phyloP scores from a whole-genome alignment of 495 filamentous ascomycete species.

The Diplogelasinospora grovesii region DNA sequence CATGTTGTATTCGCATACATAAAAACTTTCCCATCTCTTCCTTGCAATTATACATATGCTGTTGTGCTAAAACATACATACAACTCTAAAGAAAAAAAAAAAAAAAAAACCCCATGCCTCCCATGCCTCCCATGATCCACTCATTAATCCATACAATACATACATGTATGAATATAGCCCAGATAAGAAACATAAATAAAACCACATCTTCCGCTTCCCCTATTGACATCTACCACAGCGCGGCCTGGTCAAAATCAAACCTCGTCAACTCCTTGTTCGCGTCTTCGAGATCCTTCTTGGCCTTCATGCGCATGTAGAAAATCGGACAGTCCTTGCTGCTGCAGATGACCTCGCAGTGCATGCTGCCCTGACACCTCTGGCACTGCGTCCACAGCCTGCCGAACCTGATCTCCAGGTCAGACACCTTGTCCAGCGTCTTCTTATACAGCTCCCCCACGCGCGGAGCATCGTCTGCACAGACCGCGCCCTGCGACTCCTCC shows the following conservation, averaged over 20 bases:
- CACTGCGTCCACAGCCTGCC: slow-evolving; percentile 96
- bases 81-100: no score
- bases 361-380: slow-evolving; percentile 92
- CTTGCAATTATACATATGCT: no score
- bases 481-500: slow-evolving; percentile 75
- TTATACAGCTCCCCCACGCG: slow-evolving; percentile 90
- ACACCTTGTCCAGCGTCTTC: slow-evolving; percentile 77
- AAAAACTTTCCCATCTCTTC: no score
- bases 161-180: no score
- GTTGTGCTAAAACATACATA: no score
- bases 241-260: slow-evolving; percentile 75
- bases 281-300: slow-evolving; percentile 97
- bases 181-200: no score
- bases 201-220: no score
- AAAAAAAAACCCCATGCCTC: no score
- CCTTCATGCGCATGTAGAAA: slow-evolving; percentile 99
- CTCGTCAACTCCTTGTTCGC: slow-evolving; percentile 80
- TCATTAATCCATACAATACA: no score
- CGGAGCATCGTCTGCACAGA: slow-evolving; percentile 77
- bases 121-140: no score
- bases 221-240: slow-evolving; percentile 43
- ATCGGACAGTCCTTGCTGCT: slow-evolving; percentile 94
- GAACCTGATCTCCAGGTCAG: slow-evolving; percentile 88
- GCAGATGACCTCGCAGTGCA: slow-evolving; percentile 98
- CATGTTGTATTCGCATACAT: no score